Evolutionary conservation across 192 early-diverging fungal genomes (phyloP), one percentile per base, ranked within the genome.

Genomic region (Coemansia sp.): DNA sequence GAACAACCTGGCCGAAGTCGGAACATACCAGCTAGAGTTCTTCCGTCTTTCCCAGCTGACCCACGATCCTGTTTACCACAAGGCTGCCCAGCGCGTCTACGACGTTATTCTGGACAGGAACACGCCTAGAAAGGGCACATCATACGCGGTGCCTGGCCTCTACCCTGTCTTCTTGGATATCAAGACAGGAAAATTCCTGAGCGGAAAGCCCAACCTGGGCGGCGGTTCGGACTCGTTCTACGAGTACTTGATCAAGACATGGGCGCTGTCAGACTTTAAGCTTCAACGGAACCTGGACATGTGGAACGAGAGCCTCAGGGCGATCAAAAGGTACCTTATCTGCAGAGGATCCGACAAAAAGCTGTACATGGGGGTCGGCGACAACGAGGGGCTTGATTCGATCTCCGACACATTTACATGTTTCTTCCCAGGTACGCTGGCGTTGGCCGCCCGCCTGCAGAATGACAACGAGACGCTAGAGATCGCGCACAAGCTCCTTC

Each of bases 201-300:
- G 55, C 22, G 75, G 75, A 40, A 74, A 82, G 70, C 88, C 89
- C 52, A 90, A 94, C 29, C 82, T 96, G 31, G 96, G 96, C 4
- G 88, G 89, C 23, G 84, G 92, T 19, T 93, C 92, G 6, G 96
- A 98, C 55, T 91, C 88, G 27, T 98, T 95, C 65, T 98, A 98
- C 79, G 93, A 98, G 80, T 98, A 98, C 66, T 77, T 95, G 42
- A 87, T 90, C 56, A 98, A 98, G 66, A 92, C 93, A 57, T 95
- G 90, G 69, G 78, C 94, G 15, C 89, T 91, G 55, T 93, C 93
- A 0, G 85, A 67, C 1, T 81, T 76, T 55, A 61, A 59, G 55
- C 66, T 81, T 17, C 69, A 82, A 58, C 69, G 74, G 22, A 73
- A 62, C 48, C 48, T 82, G 28, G 74, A 82, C 55, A 69, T 76